Percentiles rank a stretch among this genome's conserved stretches.
These are phyloP conservation scores for Amesomyces nigricolor DNA, from an alignment of 2,329 filamentous ascomycete species.

Conservation along the genomic window DNA sequence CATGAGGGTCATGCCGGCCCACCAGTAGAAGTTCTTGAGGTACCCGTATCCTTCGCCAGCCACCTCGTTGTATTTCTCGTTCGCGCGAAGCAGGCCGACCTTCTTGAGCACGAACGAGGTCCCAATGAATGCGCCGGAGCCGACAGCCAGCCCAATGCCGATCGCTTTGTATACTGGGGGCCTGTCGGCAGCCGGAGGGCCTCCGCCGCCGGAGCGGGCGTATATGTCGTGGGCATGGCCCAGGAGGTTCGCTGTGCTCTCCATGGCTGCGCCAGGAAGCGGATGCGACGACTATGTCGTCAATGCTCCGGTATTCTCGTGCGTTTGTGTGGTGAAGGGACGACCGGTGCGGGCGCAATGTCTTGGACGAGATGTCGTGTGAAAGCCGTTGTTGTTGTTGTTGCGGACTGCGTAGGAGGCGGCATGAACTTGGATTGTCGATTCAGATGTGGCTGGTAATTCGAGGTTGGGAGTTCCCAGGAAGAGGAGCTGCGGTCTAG, in stretches of 20 bases:
- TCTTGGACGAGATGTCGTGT: not conserved
- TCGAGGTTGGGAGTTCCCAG: not conserved
- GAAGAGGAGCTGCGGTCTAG: not conserved
- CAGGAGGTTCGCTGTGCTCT: constrained; percentile 27
- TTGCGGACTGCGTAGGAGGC: not conserved
- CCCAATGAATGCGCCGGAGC: constrained; percentile 88
- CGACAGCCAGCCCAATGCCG: constrained; percentile 78
- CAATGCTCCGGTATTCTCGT: not conserved
- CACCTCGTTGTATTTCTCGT: constrained; percentile 92
- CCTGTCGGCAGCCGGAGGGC: constrained; percentile 29
- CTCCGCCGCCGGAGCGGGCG: constrained; percentile 34
- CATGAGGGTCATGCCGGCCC: constrained; percentile 94
- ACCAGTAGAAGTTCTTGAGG: constrained; percentile 92
- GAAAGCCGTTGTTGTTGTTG: not conserved
- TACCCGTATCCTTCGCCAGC: constrained; percentile 97
- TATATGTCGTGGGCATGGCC: constrained; percentile 37
- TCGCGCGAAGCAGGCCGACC: constrained; percentile 81
- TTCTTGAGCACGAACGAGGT: constrained; percentile 96
- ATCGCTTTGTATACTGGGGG: constrained; percentile 70
- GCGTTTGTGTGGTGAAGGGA: not conserved
- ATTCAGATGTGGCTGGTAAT: not conserved
- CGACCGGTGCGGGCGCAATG: not conserved
- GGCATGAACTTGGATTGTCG: constrained; percentile 12
- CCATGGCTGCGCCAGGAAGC: constrained; percentile 26
- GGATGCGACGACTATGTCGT: constrained; percentile 21